Conservation (phyloP, 2,329 filamentous ascomycete genomes). For the Rhynchosporium agropyri region DNA sequence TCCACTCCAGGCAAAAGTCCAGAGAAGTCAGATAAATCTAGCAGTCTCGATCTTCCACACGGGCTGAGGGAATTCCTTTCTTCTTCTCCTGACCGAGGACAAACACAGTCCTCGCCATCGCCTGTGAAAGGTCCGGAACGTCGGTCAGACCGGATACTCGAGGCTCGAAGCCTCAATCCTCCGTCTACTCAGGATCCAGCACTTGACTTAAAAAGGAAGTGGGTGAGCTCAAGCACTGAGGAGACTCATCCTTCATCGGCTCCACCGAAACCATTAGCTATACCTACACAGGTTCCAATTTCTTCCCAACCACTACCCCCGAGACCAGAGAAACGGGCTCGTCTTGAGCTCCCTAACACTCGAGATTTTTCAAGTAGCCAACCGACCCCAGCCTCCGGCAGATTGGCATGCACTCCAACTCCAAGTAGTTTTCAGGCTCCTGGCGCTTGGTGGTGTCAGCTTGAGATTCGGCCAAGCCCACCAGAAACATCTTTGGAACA, state of each 20-base stretch:
- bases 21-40: neutral
- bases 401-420: neutral
- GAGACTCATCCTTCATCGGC: constrained; percentile 20
- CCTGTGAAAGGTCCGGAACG: constrained; percentile 15
- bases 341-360: constrained; percentile 11
- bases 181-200: constrained; percentile 23
- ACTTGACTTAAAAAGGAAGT: constrained; percentile 26
- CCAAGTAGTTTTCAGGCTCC: constrained; percentile 15
- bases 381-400: neutral
- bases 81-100: neutral
- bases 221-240: constrained; percentile 17
- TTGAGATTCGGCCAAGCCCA: constrained; percentile 57
- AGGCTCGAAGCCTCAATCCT: neutral
- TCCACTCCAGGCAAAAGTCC: constrained; percentile 3
- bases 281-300: neutral
- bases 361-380: constrained; percentile 11
- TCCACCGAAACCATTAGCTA: constrained; percentile 12
- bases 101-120: constrained; percentile 21
- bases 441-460: constrained; percentile 24
- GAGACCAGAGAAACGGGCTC: constrained; percentile 15
- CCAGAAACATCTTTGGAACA: constrained; percentile 51
- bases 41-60: constrained; percentile 6
- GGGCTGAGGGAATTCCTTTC: constrained; percentile 1
- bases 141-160: neutral
- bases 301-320: neutral